phyloP scores from a whole-genome alignment of 2,329 filamentous ascomycete genomes.

The Exophiala alcalophila region DNA sequence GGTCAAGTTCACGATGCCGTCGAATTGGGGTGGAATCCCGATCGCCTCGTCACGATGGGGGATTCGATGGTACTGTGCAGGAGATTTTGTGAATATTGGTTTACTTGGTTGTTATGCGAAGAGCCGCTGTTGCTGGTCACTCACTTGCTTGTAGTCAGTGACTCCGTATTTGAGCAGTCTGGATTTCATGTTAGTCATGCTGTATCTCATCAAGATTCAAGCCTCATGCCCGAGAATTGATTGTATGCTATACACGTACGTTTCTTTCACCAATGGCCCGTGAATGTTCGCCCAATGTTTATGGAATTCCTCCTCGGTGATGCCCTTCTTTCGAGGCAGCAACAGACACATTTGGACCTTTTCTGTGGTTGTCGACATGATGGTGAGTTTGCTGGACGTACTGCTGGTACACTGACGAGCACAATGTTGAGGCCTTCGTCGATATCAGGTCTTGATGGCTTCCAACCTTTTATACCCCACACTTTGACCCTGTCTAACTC shows the following conservation, averaged over 20 bases:
- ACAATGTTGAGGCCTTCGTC: no score
- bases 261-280: slow-evolving; percentile 11
- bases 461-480: no score
- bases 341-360: slow-evolving; percentile 9
- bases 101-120: not conserved
- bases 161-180: slow-evolving; percentile 16
- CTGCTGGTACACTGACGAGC: no score
- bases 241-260: slow-evolving; percentile 1
- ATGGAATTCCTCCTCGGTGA: slow-evolving; percentile 14
- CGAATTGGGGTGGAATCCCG: slow-evolving; percentile 9
- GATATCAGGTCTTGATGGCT: no score
- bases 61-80: slow-evolving; percentile 11
- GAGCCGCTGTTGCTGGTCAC: not conserved
- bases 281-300: slow-evolving; percentile 15
- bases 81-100: not conserved
- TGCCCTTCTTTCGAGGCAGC: slow-evolving; percentile 17
- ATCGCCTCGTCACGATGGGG: slow-evolving; percentile 5
- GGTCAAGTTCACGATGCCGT: slow-evolving; percentile 13
- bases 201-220: not conserved
- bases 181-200: not conserved
- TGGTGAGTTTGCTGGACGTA: no score
- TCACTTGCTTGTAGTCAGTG: slow-evolving; percentile 8
- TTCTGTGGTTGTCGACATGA: not conserved
- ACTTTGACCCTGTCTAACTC: no score
- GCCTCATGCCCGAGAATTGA: not conserved